Conservation (phyloP, 2,329 filamentous ascomycete genomes). For the Intubia oerlemansii region DNA sequence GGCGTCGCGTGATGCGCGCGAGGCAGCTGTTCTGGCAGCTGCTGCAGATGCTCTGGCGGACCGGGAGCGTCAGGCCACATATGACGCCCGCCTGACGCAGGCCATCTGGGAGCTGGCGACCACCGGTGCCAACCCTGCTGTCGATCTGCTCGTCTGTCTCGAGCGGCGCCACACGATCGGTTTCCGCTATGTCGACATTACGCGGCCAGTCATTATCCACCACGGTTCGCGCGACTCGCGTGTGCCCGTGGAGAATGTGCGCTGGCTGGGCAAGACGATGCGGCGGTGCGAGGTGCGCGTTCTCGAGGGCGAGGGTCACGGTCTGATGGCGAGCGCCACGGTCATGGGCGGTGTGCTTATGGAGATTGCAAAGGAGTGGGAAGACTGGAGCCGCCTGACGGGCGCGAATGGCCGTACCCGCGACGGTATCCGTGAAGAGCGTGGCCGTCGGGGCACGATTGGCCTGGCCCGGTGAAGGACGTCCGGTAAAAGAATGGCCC, state of each 20-base stretch:
- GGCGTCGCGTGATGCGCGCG: conserved; percentile 7
- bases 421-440: conserved; percentile 8
- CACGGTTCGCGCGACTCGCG: conserved; percentile 80
- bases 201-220: conserved; percentile 74
- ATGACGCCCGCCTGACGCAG: conserved; percentile 72
- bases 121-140: conserved; percentile 76
- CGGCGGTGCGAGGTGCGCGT: conserved; percentile 6
- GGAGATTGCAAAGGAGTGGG: conserved; percentile 89
- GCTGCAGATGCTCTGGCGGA: conserved; percentile 42
- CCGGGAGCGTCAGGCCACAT: conserved; percentile 50
- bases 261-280: conserved; percentile 85
- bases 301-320: conserved; percentile 79
- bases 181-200: conserved; percentile 94
- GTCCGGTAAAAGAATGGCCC: too few species aligned
- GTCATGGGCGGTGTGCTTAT: conserved; percentile 92
- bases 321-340: conserved; percentile 78
- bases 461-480: conserved; percentile 10
- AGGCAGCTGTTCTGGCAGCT: conserved; percentile 22
- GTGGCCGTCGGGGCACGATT: conserved; percentile 10
- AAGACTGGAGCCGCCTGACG: conserved; percentile 54
- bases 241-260: conserved; percentile 85
- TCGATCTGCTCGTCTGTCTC: conserved; percentile 79
- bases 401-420: conserved; percentile 9
- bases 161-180: conserved; percentile 82
- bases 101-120: conserved; percentile 90